Conservation (phyloP, 768 basidiomycete species). For the Suillus plorans region DNA sequence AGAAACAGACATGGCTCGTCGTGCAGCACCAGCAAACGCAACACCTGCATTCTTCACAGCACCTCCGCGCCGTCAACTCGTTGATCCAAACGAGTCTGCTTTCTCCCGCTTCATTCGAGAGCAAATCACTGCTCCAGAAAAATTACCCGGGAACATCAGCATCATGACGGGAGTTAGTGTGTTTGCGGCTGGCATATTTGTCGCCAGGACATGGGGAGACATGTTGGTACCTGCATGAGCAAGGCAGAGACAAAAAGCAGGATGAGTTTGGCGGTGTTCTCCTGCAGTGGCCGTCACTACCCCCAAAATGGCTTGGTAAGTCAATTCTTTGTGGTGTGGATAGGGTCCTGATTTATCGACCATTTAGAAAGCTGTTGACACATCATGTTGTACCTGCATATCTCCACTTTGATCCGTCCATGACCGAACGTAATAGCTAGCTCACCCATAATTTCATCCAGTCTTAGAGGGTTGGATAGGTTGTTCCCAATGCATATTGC, state of each 20-base stretch:
- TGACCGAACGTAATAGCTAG: constrained; percentile 6
- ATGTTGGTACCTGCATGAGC: constrained; percentile 65
- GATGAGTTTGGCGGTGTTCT: not conserved
- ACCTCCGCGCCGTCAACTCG: constrained; percentile 42
- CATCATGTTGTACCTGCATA: constrained; percentile 1
- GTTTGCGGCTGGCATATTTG: constrained; percentile 70
- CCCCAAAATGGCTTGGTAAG: constrained; percentile 1
- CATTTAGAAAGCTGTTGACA: not conserved
- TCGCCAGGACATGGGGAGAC: constrained; percentile 76
- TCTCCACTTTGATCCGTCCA: not conserved
- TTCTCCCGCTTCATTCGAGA: constrained; percentile 57
- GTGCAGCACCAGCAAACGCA: constrained; percentile 55
- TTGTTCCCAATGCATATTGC: constrained; percentile 4
- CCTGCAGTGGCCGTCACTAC: not conserved
- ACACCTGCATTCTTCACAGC: constrained; percentile 46
- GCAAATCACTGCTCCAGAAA: constrained; percentile 72
- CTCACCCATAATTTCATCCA: constrained; percentile 7
- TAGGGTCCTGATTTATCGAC: not conserved
- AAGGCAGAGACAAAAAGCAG: not conserved
- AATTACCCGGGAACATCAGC: constrained; percentile 71
- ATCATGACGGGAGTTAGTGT: constrained; percentile 63
- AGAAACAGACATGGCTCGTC: constrained; percentile 61
- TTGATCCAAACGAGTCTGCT: constrained; percentile 62
- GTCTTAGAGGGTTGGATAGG: constrained; percentile 3
- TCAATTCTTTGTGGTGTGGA: not conserved